Evolutionary conservation across 2,329 filamentous ascomycete species (phyloP), one percentile per base, ranked within the genome.

Genomic region (Colletotrichum kahawae): DNA sequence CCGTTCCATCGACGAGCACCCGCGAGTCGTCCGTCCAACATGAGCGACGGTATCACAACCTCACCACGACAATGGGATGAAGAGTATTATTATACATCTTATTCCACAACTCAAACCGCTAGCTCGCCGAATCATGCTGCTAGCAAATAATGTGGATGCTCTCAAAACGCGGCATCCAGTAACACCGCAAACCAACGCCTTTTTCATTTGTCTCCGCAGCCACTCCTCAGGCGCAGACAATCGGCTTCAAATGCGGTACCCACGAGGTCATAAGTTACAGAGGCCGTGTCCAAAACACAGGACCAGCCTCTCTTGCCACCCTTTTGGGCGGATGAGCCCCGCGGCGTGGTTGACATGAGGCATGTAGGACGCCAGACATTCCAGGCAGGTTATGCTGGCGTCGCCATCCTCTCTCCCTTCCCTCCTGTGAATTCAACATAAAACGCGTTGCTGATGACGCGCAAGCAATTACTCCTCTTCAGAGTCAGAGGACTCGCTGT

Each of bases 401-500:
- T 18, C 16, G 24, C 24, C 64, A 69, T 56, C 57, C 51, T 29
- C 34, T 31, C 59, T 48, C 29, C 29, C 10, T 48, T 36, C 51
- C 14, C 21, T 54, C 18, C 21, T 33, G 21, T 10, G 12, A 13
- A 3, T 29, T 57, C 27, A 14, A 63, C 34, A 38, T 63, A 36
- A 38, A 10, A 38, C 60, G 60, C 33, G 33, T 9, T 43, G 31
- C 34, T 14, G 36, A 60, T 60, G 12, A 60, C 27, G 57, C 27
- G 57, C 14, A 34, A 62, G 21, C 31, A n/a, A 43, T 69, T 67
- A 84, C 78, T 87, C 86, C 56, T 87, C 87, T 67, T 88, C 87
- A 48, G 86, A 87, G 62, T 88, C 87, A 3, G 87, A 88, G 63
- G 87, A 86, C 31, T 88, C 87, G 67, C 64, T 76, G 54, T 67